Evolutionary conservation across 2,329 filamentous ascomycete genomes (phyloP).

Genomic region (Ustilaginoidea virens): DNA sequence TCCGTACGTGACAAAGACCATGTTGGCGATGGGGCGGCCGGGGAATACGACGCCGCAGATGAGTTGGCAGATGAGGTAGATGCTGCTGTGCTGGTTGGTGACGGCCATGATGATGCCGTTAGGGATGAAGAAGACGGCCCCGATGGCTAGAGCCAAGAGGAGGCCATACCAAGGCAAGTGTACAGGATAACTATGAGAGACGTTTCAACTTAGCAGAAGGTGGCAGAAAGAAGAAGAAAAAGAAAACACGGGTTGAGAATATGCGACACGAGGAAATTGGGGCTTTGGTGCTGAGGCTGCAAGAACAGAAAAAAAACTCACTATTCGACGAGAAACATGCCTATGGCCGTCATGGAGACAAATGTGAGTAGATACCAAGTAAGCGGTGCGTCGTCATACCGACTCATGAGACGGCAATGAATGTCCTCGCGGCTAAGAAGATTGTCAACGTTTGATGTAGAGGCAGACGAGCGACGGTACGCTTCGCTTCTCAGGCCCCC

Average conservation of each 20-base stretch:
- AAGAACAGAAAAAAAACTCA: conserved; percentile 25
- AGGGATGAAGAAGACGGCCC: conserved; percentile 70
- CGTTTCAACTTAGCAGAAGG: background rate
- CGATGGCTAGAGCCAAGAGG: conserved; percentile 62
- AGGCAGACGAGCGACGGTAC: conserved; percentile 15
- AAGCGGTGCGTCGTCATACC: conserved; percentile 68
- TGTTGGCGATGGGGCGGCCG: conserved; percentile 75
- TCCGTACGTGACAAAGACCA: conserved; percentile 86
- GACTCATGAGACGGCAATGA: conserved; percentile 69
- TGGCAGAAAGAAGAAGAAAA: background rate
- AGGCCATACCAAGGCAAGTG: conserved; percentile 80
- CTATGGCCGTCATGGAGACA: conserved; percentile 58
- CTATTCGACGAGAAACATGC: conserved; percentile 77
- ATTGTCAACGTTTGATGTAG: conserved; percentile 29
- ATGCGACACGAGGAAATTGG: background rate
- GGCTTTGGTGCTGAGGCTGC: no score
- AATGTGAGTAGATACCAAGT: conserved; percentile 70
- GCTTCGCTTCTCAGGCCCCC: conserved; percentile 8
- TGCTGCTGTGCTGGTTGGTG: conserved; percentile 76
- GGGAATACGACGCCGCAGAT: conserved; percentile 72
- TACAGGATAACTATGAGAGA: conserved; percentile 47
- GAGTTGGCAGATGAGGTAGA: conserved; percentile 75
- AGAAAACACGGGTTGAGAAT: conserved; percentile 5
- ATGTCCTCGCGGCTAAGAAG: conserved; percentile 63
- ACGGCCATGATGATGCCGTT: conserved; percentile 90